phyloP scores from a whole-genome alignment of 768 basidiomycete genomes.

The Baorangia bicolor region DNA sequence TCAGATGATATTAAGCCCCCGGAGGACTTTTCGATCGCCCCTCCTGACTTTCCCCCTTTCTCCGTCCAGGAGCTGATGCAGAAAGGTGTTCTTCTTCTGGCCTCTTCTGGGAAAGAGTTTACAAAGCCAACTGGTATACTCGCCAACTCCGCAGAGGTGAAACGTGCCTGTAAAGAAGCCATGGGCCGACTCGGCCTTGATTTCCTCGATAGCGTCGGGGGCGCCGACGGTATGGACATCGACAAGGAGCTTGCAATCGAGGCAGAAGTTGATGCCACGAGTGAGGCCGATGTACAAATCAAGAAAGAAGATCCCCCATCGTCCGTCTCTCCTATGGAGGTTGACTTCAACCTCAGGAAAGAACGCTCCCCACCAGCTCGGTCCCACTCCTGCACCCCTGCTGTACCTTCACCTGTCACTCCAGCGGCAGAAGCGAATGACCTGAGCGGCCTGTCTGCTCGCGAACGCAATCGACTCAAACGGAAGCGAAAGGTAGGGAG shows the following conservation, averaged over 20 bases:
- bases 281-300: conserved; percentile 38
- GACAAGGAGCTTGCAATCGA: conserved; percentile 77
- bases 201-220: conserved; percentile 73
- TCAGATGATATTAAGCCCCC: conserved; percentile 26
- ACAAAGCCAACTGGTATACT: conserved; percentile 69
- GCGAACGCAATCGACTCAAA: conserved; percentile 92
- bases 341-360: conserved; percentile 40
- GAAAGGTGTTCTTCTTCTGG: conserved; percentile 77
- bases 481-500: conserved; percentile 90
- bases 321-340: conserved; percentile 44
- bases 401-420: conserved; percentile 49
- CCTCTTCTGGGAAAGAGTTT: conserved; percentile 94
- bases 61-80: conserved; percentile 74
- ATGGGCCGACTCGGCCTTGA: conserved; percentile 87
- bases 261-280: conserved; percentile 46
- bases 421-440: conserved; percentile 42
- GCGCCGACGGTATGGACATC: conserved; percentile 77
- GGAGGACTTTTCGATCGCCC: conserved; percentile 27
- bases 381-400: conserved; percentile 46
- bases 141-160: conserved; percentile 74
- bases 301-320: conserved; percentile 41
- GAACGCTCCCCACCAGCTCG: conserved; percentile 42
- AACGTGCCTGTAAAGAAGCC: conserved; percentile 83
- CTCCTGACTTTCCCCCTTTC: conserved; percentile 70
- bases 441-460: conserved; percentile 68